Base-by-base conservation (phyloP, 352 stramenopile genomes). In the Saprolegnia parasitica region DNA sequence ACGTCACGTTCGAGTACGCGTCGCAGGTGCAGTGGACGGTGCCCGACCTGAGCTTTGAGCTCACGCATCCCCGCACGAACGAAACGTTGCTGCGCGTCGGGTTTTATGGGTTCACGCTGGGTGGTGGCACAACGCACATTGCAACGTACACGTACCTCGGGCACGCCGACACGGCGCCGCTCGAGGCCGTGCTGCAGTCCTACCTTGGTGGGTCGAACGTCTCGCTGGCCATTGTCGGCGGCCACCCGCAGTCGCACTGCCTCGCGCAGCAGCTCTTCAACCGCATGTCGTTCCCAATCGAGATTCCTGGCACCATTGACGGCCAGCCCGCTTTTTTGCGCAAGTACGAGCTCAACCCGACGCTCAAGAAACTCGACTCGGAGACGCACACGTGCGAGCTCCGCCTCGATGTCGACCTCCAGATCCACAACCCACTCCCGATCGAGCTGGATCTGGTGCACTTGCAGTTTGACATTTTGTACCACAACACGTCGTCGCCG, bases 341-440 rank as follows among this genome's bases (percentile, higher is more conserved):
- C 1, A 71, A 82, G 40, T 91, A 90, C 26, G 73, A 66, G 20
- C 78, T 92, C 40, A 74, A 71, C 13, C 84, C 83, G 9, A 78
- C 73, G 26, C 74, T 94, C 20, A 94, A 94, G 60, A 73, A 91
- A 47, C 63, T 94, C 20, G 79, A 93, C 71, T 92, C 81, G 5
- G 89, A 78, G 56, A 88, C 76, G 15, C 81, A 73, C 67, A 87
- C 80, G 68, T 94, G 86, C 71, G 72, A 90, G 35, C 61, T 94
- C 52, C 75, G 88, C 50, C 64, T 94, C 10, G 78, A 86, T 58
- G 83, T 94, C 50, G 71, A 68, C n/a, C 79, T 94, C 50, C 81
- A 75, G 46, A 78, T 93, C 63, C 80, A 91, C 78, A 93, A 94
- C 71, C 86, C 86, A 21, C 71, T 94, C 39, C 86, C 86, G 39